A percentile compares a stretch with the other conserved stretches of the same genome.
phyloP scores from a whole-genome alignment of 129 eudicot genomes.

The Escallonia rubra region DNA sequence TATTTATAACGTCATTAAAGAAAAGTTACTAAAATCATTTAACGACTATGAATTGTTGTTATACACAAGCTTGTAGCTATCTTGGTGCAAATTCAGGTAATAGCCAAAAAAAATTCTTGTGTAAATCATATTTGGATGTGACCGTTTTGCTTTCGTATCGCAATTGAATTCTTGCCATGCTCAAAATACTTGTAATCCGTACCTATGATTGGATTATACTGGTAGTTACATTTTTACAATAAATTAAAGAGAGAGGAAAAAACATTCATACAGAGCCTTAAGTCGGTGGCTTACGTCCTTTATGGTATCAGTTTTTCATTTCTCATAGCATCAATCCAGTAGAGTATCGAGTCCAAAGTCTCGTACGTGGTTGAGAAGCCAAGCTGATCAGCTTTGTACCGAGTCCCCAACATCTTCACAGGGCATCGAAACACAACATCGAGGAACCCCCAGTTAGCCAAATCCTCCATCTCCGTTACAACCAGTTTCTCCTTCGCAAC shows the following conservation, averaged over 20 bases:
- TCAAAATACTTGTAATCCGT: too few species aligned
- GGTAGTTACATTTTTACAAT: too few species aligned
- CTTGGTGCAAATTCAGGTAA: too few species aligned
- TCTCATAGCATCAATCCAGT: slow-evolving; percentile 83
- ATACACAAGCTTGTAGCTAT: too few species aligned
- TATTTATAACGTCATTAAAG: neutral
- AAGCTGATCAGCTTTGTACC: slow-evolving; percentile 63
- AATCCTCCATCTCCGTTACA: slow-evolving; percentile 55
- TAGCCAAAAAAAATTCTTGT: neutral
- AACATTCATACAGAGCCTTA: too few species aligned
- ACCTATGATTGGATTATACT: neutral
- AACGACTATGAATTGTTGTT: too few species aligned
- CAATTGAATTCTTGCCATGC: neutral
- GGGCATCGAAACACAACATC: slow-evolving; percentile 73
- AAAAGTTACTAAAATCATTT: neutral
- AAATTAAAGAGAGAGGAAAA: too few species aligned
- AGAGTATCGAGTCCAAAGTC: slow-evolving; percentile 62
- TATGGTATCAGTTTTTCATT: slow-evolving; percentile 65
- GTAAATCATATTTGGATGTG: neutral
- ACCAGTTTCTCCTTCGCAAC: slow-evolving; percentile 54
- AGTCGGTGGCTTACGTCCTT: neutral
- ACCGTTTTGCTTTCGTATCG: slow-evolving; percentile 3
- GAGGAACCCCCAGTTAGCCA: slow-evolving; percentile 76
- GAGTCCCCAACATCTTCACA: slow-evolving; percentile 56
- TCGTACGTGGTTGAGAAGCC: slow-evolving; percentile 53